Conservation (phyloP, 2,329 filamentous ascomycete species). For the Cercospora sp. region DNA sequence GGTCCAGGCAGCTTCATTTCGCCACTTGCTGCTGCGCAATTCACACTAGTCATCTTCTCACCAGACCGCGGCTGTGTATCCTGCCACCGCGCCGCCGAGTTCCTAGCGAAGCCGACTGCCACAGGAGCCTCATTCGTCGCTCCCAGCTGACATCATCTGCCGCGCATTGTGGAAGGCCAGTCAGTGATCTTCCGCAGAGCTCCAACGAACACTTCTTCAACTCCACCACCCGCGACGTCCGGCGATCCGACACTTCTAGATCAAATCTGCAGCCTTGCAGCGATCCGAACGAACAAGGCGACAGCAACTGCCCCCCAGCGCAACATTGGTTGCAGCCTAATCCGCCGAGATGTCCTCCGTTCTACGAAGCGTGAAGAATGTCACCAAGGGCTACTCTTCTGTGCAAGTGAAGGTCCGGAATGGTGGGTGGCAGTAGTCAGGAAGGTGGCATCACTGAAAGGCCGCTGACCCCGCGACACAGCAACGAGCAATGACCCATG, state of each 20-base stretch:
- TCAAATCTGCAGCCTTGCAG: not conserved
- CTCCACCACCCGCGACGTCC: not conserved
- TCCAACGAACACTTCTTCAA: not conserved
- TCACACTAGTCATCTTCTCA: not conserved
- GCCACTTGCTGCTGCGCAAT: not conserved
- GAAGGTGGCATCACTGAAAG: slow-evolving; percentile 34
- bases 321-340: slow-evolving; percentile 23
- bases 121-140: slow-evolving; percentile 1
- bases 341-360: slow-evolving; percentile 81
- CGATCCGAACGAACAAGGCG: not conserved
- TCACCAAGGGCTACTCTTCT: slow-evolving; percentile 96
- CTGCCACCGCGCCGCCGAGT: not conserved
- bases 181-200: slow-evolving; percentile 4
- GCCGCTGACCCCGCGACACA: slow-evolving; percentile 45
- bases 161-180: not conserved
- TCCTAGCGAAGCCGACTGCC: slow-evolving; percentile 8
- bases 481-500: slow-evolving; percentile 98
- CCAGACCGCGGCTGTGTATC: not conserved
- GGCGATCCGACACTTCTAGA: not conserved
- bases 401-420: slow-evolving; percentile 98
- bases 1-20: slow-evolving; percentile 4
- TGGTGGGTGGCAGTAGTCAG: slow-evolving; percentile 57
- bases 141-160: slow-evolving; percentile 11
- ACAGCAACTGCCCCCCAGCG: slow-evolving; percentile 4
- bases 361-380: slow-evolving; percentile 96